These are phyloP conservation scores for Lactarius sanguifluus DNA, from an alignment of 768 basidiomycete species.

Conservation along the genomic window DNA sequence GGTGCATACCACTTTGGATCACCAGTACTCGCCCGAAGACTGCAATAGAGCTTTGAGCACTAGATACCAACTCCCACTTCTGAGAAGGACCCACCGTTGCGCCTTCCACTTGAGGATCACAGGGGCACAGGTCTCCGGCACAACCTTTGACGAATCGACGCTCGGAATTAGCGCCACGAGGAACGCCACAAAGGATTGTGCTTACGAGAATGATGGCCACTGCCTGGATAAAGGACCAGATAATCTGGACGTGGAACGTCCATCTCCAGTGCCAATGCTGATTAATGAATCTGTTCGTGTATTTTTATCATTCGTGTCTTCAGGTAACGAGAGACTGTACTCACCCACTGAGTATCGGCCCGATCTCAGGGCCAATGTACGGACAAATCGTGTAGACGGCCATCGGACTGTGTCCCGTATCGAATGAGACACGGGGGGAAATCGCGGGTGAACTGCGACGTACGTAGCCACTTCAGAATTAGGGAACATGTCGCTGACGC, in stretches of 20 bases:
- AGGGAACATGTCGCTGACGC: slow-evolving; percentile 55
- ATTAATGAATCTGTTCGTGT: slow-evolving; percentile 11
- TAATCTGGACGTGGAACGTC: slow-evolving; percentile 70
- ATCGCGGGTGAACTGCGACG: slow-evolving; percentile 31
- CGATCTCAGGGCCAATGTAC: slow-evolving; percentile 56
- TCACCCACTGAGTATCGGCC: slow-evolving; percentile 61
- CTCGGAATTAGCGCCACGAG: not conserved
- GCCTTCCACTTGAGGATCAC: slow-evolving; percentile 63
- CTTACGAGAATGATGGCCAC: slow-evolving; percentile 52
- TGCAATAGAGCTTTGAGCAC: slow-evolving; percentile 29
- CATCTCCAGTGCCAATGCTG: slow-evolving; percentile 67
- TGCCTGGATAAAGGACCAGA: slow-evolving; percentile 63
- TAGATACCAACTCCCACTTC: not conserved
- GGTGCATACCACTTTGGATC: slow-evolving; percentile 57
- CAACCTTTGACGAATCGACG: slow-evolving; percentile 41
- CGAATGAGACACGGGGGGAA: not conserved
- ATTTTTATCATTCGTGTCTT: not conserved
- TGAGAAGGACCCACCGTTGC: slow-evolving; percentile 39
- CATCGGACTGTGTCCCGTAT: slow-evolving; percentile 48
- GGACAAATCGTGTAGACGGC: slow-evolving; percentile 53
- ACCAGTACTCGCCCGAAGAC: slow-evolving; percentile 56
- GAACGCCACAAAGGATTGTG: not conserved
- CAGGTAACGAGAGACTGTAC: slow-evolving; percentile 30
- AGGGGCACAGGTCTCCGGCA: slow-evolving; percentile 72
- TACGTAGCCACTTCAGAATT: slow-evolving; percentile 61